phyloP scores from a whole-genome alignment of 768 basidiomycete species.

The Lactarius tabidus region DNA sequence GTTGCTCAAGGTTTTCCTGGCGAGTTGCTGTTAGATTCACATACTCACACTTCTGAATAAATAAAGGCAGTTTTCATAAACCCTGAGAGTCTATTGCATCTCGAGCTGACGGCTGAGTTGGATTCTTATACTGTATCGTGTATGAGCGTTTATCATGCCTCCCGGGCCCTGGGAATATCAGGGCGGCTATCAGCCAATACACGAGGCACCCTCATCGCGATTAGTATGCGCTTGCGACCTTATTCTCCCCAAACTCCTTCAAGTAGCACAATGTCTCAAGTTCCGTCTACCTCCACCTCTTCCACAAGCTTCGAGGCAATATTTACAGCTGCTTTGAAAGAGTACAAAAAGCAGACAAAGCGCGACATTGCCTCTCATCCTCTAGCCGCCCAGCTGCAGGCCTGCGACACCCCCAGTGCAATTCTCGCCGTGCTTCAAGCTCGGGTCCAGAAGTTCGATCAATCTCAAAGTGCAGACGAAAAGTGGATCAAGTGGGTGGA shows the following conservation, averaged over 20 bases:
- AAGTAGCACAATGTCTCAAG: not conserved
- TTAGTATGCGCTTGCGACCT: not conserved
- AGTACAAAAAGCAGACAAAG: not conserved
- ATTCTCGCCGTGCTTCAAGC: not conserved
- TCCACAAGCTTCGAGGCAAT: not conserved
- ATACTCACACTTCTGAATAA: too few relatives aligned
- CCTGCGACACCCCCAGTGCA: not conserved
- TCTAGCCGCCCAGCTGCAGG: not conserved
- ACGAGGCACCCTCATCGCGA: too few relatives aligned
- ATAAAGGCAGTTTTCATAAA: too few relatives aligned
- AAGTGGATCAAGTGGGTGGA: not conserved
- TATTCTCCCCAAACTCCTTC: not conserved
- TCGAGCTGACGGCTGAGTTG: too few relatives aligned
- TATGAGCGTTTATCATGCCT: too few relatives aligned
- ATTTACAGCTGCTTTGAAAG: not conserved
- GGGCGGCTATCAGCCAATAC: too few relatives aligned
- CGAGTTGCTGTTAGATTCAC: too few relatives aligned
- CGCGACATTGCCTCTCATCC: not conserved
- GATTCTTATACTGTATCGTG: too few relatives aligned
- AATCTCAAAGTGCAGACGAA: not conserved
- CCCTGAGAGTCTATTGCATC: too few relatives aligned
- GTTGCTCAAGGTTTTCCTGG: too few relatives aligned
- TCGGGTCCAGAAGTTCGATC: not conserved
- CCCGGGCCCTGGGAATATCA: too few relatives aligned
- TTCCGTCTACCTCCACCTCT: not conserved